Conservation (phyloP, 441 rosid species). For the Raphanus hybrid region DNA sequence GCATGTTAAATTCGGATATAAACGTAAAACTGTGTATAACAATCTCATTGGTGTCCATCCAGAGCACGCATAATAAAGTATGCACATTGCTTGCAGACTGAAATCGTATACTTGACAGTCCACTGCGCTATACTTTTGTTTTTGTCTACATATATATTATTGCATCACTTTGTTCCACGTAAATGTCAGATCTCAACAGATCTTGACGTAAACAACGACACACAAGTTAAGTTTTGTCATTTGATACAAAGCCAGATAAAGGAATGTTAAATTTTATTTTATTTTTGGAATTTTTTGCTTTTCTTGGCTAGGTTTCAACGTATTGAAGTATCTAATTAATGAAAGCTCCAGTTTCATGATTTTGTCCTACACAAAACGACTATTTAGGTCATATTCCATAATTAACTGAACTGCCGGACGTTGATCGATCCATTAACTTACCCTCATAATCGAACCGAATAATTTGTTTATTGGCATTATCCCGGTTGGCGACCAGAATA, state of each 20-base stretch:
- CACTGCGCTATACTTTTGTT: background rate
- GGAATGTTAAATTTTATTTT: background rate
- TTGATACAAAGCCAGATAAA: background rate
- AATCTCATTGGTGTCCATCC: constrained; percentile 13
- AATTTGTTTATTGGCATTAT: background rate
- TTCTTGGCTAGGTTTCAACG: background rate
- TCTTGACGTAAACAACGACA: constrained; percentile 1
- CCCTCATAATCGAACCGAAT: constrained; percentile 6
- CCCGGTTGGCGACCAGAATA: constrained; percentile 1
- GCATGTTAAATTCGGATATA: background rate
- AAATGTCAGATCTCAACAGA: constrained; percentile 19
- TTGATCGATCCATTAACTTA: constrained; percentile 23
- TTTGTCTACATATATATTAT: background rate
- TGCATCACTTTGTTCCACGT: constrained; percentile 20
- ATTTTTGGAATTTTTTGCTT: background rate
- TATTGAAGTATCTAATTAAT: background rate
- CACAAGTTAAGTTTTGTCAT: background rate
- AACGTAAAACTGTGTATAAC: background rate
- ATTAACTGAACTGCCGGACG: constrained; percentile 19
- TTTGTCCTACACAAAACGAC: background rate
- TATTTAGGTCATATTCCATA: background rate
- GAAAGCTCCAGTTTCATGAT: background rate
- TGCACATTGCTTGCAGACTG: constrained; percentile 25
- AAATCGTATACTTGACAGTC: too few species aligned
- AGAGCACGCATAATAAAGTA: constrained; percentile 9